Percentiles rank a stretch among this genome's conserved stretches.
phyloP scores from a whole-genome alignment of 2,329 filamentous ascomycete genomes.

The Cryphonectria nitschkei region DNA sequence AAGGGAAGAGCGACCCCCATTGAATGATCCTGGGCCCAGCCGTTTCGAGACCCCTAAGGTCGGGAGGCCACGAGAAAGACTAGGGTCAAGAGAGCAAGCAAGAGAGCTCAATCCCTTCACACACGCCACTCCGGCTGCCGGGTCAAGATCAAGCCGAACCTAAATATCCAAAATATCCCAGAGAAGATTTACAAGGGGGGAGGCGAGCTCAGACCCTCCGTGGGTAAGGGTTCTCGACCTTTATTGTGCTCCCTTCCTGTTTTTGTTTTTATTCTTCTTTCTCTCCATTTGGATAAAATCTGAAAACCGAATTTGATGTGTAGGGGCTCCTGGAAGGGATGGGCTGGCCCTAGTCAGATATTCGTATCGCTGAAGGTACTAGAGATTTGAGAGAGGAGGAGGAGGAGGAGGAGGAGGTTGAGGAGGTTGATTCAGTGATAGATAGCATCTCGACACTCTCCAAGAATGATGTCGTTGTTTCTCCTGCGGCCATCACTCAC shows the following conservation, averaged over 20 bases:
- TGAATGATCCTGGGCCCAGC: background rate
- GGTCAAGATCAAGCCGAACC: background rate
- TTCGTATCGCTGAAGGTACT: background rate
- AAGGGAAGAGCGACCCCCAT: too few relatives aligned
- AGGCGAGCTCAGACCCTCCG: background rate
- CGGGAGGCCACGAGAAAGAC: background rate
- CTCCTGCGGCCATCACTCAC: too few relatives aligned
- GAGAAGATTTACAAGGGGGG: background rate
- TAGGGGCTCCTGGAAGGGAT: background rate
- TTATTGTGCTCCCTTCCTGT: too few relatives aligned
- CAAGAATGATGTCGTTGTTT: too few relatives aligned
- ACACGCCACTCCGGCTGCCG: background rate
- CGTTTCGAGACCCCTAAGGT: background rate
- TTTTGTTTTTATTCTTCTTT: too few relatives aligned
- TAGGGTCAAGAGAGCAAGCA: background rate
- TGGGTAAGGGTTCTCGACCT: slow-evolving; percentile 8
- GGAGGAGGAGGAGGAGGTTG: too few relatives aligned
- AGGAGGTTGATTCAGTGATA: too few relatives aligned
- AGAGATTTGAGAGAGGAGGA: too few relatives aligned
- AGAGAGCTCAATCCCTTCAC: background rate
- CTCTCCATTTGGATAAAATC: background rate
- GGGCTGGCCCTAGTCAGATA: background rate
- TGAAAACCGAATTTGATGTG: background rate
- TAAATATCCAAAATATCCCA: background rate
- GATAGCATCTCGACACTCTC: too few relatives aligned